Percentiles rank a stretch among this genome's conserved stretches.
phyloP scores from a whole-genome alignment of 495 filamentous ascomycete species.

The Hypoxylon subgilvum region DNA sequence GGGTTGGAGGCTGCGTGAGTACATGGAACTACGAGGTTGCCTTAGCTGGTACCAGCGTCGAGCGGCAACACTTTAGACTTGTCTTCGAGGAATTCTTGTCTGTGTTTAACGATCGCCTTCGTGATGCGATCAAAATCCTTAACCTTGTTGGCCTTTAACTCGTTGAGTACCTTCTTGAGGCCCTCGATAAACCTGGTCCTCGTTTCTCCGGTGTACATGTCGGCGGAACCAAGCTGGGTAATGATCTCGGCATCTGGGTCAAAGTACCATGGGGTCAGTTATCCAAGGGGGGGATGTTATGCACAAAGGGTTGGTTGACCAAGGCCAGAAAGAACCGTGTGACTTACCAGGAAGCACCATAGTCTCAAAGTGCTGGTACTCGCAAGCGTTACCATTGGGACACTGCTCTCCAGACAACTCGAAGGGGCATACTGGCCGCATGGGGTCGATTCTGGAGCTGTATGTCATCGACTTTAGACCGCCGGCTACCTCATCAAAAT shows the following conservation, averaged over 20 bases:
- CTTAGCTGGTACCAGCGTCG: constrained; percentile 39
- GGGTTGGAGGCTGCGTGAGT: constrained; percentile 31
- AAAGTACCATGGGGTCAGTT: constrained; percentile 66
- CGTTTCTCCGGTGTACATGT: constrained; percentile 73
- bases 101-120: constrained; percentile 79
- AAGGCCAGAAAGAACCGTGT: constrained; percentile 11
- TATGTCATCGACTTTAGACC: constrained; percentile 91
- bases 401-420: constrained; percentile 78
- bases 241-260: constrained; percentile 85
- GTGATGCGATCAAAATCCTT: constrained; percentile 84
- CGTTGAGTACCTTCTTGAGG: constrained; percentile 74
- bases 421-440: constrained; percentile 72
- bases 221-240: constrained; percentile 76
- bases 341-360: constrained; percentile 84
- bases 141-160: constrained; percentile 73
- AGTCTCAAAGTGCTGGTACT: constrained; percentile 79
- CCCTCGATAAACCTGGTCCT: constrained; percentile 75
- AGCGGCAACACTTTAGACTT: constrained; percentile 57
- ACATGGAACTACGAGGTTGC: constrained; percentile 43
- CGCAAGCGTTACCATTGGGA: constrained; percentile 69
- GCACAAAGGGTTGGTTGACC: constrained; percentile 35
- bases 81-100: constrained; percentile 61
- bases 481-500: constrained; percentile 67
- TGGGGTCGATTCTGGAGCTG: constrained; percentile 82
- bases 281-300: constrained; percentile 50